Evolutionary conservation across 345 rosid species (phyloP).

Genomic region (Geranium brycei): DNA sequence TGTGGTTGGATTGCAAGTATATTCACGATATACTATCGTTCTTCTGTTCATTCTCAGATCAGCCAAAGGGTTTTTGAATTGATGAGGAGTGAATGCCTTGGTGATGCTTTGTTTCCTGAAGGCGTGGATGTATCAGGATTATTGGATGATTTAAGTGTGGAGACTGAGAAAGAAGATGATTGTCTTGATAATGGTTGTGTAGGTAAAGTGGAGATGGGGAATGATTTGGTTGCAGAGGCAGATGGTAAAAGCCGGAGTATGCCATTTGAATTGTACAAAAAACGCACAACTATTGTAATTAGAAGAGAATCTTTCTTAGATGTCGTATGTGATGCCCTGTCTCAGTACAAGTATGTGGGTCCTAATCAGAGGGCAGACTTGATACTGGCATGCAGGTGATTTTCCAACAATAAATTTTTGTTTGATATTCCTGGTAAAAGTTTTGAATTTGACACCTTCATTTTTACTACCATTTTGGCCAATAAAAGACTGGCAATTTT

Average conservation of each 20-base stretch:
- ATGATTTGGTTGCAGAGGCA: constrained; percentile 15
- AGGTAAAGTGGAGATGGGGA: constrained; percentile 18
- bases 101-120: constrained; percentile 24
- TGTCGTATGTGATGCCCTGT: constrained; percentile 66
- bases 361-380: constrained; percentile 92
- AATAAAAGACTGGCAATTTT: too few relatives aligned
- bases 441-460: too few relatives aligned
- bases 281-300: constrained; percentile 70
- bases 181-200: constrained; percentile 9
- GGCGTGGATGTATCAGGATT: constrained; percentile 16
- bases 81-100: constrained; percentile 43
- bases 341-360: constrained; percentile 89
- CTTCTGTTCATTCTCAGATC: constrained; percentile 31
- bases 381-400: constrained; percentile 91
- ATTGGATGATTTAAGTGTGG: constrained; percentile 18
- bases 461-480: too few relatives aligned
- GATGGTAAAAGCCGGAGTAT: constrained; percentile 26
- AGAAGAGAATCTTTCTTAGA: constrained; percentile 55
- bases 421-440: not conserved
- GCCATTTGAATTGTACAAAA: constrained; percentile 77
- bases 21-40: too few relatives aligned
- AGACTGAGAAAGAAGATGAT: constrained; percentile 18
- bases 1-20: too few relatives aligned
- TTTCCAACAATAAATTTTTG: not conserved
- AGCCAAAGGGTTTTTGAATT: constrained; percentile 71